A percentile compares a stretch with the other conserved stretches of the same genome.
Conservation (phyloP, 805 yeast species). For the Metschnikowia borealis region DNA sequence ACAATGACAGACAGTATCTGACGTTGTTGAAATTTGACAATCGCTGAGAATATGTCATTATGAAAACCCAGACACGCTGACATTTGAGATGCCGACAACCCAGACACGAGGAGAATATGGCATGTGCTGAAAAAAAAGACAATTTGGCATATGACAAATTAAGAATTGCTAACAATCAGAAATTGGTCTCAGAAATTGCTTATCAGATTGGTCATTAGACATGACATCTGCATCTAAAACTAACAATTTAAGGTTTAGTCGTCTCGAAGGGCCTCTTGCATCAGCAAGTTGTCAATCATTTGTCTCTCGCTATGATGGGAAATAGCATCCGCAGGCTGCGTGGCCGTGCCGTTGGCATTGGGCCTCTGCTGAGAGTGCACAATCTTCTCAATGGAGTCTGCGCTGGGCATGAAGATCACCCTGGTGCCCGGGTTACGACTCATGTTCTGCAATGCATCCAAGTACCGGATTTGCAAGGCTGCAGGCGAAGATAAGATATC, state of each 20-base stretch:
- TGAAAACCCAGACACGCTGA: too few species aligned
- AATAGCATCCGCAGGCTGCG: slow-evolving; percentile 2
- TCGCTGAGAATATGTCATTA: too few species aligned
- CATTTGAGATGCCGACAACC: too few species aligned
- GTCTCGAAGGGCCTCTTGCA: slow-evolving; percentile 18
- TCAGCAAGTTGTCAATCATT: slow-evolving; percentile 15
- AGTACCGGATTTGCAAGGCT: slow-evolving; percentile 74
- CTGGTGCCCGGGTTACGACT: slow-evolving; percentile 58
- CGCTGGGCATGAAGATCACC: slow-evolving; percentile 69
- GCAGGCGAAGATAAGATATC: slow-evolving; percentile 70
- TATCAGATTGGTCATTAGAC: too few species aligned
- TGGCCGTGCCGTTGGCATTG: slow-evolving; percentile 5
- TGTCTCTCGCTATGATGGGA: slow-evolving; percentile 8
- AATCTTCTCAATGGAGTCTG: slow-evolving; percentile 39
- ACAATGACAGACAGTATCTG: too few species aligned
- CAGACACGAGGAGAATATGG: too few species aligned
- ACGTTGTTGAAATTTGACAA: too few species aligned
- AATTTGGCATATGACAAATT: too few species aligned
- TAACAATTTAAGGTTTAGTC: not conserved
- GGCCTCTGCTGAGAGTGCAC: slow-evolving; percentile 21
- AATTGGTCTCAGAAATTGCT: too few species aligned
- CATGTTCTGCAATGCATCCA: slow-evolving; percentile 77
- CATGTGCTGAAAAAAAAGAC: too few species aligned
- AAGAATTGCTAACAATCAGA: too few species aligned
- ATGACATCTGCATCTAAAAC: too few species aligned